Evolutionary conservation across 2,329 filamentous ascomycete genomes (phyloP).

Genomic region (Piedraia hortae): DNA sequence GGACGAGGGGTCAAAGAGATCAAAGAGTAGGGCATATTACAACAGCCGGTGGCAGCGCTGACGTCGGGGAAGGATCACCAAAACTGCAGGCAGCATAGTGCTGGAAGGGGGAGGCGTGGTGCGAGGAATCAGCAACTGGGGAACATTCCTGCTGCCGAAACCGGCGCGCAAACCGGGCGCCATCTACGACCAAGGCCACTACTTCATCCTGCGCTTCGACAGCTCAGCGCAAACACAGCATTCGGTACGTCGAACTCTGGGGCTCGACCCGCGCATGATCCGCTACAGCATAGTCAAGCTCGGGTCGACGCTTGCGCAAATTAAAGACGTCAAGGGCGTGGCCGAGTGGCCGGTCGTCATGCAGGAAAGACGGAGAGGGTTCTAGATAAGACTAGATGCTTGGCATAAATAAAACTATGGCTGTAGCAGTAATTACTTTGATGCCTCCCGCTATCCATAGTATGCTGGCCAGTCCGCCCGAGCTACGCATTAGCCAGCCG

Average conservation of each 20-base stretch:
- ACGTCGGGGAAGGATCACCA: conserved; percentile 50
- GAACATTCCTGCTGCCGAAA: conserved; percentile 62
- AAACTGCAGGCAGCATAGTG: conserved; percentile 56
- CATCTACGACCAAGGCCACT: conserved; percentile 62
- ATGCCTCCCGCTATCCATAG: conserved; percentile 21
- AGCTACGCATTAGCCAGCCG: conserved; percentile 22
- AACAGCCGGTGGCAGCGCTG: neutral
- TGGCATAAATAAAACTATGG: conserved; percentile 8
- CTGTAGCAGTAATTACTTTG: conserved; percentile 17
- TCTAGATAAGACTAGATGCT: too few relatives aligned
- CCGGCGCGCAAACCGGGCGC: conserved; percentile 57
- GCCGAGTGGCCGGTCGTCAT: too few relatives aligned
- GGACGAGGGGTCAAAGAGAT: conserved; percentile 61
- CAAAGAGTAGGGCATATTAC: conserved; percentile 45
- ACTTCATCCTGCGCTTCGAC: conserved; percentile 97
- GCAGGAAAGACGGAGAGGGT: too few relatives aligned
- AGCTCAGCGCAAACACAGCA: conserved; percentile 44
- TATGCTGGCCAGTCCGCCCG: conserved; percentile 16
- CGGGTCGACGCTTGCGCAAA: conserved; percentile 35
- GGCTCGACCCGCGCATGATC: conserved; percentile 73
- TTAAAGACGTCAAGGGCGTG: conserved; percentile 28
- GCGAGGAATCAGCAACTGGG: conserved; percentile 86
- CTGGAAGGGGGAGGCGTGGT: conserved; percentile 68
- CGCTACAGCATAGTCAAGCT: conserved; percentile 68
- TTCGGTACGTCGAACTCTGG: conserved; percentile 44